These are phyloP conservation scores for Pelargonium cotyledonis DNA, from an alignment of 441 rosid genomes.

Conservation along the genomic window DNA sequence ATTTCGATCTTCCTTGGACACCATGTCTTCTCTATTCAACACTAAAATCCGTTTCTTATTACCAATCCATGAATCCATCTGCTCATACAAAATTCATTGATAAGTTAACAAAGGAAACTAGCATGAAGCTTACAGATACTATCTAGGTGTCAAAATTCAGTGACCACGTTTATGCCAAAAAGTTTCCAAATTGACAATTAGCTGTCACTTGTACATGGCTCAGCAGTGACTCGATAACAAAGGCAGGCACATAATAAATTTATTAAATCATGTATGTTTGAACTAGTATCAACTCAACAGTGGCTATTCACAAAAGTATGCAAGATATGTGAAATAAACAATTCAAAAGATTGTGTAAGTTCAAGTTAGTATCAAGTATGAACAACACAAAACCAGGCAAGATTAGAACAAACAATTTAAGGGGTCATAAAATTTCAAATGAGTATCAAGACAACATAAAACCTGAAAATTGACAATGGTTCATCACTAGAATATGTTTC, in stretches of 20 bases:
- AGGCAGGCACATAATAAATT: not conserved
- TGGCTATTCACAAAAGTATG: too few species aligned
- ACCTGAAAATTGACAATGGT: too few species aligned
- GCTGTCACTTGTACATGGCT: not conserved
- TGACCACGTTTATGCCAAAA: not conserved
- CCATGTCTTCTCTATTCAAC: constrained; percentile 91
- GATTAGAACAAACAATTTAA: too few species aligned
- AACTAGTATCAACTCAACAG: not conserved
- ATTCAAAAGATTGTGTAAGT: too few species aligned
- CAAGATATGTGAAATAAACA: too few species aligned
- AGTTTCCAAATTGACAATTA: not conserved
- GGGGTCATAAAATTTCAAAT: too few species aligned
- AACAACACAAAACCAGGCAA: too few species aligned
- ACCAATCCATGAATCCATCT: constrained; percentile 94
- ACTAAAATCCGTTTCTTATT: constrained; percentile 85
- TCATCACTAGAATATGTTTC: too few species aligned
- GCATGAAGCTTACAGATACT: not conserved
- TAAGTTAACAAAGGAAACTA: not conserved
- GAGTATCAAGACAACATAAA: too few species aligned
- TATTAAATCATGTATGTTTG: not conserved
- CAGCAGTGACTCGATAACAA: not conserved
- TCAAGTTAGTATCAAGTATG: too few species aligned
- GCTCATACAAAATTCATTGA: constrained; percentile 14
- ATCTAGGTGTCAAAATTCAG: not conserved
- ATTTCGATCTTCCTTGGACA: constrained; percentile 75